Evolutionary conservation across 1,284 basidiomycete species (phyloP).

Genomic region (Pyrrhoderma lamaoense): DNA sequence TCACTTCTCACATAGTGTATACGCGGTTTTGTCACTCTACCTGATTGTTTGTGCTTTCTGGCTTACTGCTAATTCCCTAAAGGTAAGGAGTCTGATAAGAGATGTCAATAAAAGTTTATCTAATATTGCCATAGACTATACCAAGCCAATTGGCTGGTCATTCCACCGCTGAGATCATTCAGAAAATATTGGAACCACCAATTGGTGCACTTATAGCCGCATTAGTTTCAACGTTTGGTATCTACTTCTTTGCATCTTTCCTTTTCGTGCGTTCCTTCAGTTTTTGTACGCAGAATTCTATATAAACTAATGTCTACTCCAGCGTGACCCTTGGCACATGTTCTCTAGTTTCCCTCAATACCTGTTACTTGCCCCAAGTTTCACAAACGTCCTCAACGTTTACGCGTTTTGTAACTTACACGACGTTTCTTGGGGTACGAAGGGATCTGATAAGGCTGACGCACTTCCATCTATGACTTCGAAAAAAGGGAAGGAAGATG

Average conservation of each 20-base stretch:
- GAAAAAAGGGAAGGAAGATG: conserved; percentile 69
- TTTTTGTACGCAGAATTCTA: not conserved
- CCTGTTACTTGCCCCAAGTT: conserved; percentile 81
- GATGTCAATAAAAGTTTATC: not conserved
- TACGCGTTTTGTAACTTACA: conserved; percentile 96
- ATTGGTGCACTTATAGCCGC: conserved; percentile 83
- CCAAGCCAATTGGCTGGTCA: conserved; percentile 41
- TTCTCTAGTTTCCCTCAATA: conserved; percentile 96
- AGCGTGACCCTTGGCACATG: conserved; percentile 98
- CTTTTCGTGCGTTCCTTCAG: conserved; percentile 64
- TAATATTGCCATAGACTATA: conserved; percentile 41
- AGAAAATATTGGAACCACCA: conserved; percentile 63
- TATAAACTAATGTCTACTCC: conserved; percentile 12
- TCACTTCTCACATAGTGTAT: conserved; percentile 47
- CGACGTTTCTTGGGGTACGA: conserved; percentile 92
- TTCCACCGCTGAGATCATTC: conserved; percentile 38
- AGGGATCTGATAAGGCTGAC: conserved; percentile 94
- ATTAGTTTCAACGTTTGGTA: conserved; percentile 84
- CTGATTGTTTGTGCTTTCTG: conserved; percentile 80
- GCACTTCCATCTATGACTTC: conserved; percentile 88
- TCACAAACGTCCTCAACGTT: conserved; percentile 92
- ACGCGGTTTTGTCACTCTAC: conserved; percentile 72
- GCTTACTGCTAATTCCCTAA: conserved; percentile 73
- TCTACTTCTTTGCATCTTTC: conserved; percentile 80
- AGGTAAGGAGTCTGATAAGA: conserved; percentile 36